Conservation (phyloP, 257 asterid genomes). For the Sherardia arvensis region DNA sequence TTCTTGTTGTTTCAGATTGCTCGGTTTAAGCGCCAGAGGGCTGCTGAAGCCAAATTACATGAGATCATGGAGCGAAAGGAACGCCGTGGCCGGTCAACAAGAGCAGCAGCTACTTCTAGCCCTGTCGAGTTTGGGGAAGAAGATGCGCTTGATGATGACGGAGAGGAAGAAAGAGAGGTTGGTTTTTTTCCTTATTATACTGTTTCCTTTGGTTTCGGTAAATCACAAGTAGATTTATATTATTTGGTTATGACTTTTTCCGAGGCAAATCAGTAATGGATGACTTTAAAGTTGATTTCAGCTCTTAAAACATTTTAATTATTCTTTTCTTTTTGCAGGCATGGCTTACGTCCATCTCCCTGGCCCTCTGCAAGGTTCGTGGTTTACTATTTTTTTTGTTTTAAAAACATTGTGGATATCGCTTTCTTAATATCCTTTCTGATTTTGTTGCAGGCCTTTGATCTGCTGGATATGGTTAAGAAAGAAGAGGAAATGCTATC, state of each 20-base stretch:
- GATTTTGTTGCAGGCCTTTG: slow-evolving; percentile 57
- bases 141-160: slow-evolving; percentile 76
- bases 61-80: slow-evolving; percentile 90
- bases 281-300: not conserved
- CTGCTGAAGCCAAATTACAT: slow-evolving; percentile 76
- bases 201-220: not conserved
- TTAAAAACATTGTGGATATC: slow-evolving; percentile 5
- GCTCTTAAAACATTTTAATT: not conserved
- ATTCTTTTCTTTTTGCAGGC: slow-evolving; percentile 44
- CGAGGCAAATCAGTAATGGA: not conserved
- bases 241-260: not conserved
- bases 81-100: slow-evolving; percentile 91
- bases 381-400: slow-evolving; percentile 8
- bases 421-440: not conserved
- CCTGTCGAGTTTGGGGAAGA: slow-evolving; percentile 71
- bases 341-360: slow-evolving; percentile 70
- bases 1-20: slow-evolving; percentile 48
- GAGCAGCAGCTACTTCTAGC: slow-evolving; percentile 82
- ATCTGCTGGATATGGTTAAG: slow-evolving; percentile 87
- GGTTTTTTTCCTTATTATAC: slow-evolving; percentile 2
- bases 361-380: slow-evolving; percentile 89
- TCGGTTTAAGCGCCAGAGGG: slow-evolving; percentile 79
- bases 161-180: slow-evolving; percentile 98
- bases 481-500: slow-evolving; percentile 89
- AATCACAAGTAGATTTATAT: no score